Base-by-base conservation (phyloP, 2,329 filamentous ascomycete species). In the Fusarium buharicum region DNA sequence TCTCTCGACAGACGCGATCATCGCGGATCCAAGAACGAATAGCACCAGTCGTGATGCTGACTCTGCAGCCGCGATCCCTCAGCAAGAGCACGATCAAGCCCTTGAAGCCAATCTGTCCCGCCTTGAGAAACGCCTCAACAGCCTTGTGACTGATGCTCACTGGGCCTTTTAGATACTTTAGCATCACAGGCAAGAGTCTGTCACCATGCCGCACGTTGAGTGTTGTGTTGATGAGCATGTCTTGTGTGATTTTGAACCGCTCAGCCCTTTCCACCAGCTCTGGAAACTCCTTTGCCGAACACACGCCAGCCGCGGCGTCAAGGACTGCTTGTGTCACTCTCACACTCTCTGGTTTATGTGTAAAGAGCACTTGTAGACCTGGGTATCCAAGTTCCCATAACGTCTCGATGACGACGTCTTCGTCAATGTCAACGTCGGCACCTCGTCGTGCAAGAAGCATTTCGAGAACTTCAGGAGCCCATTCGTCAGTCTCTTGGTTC, bases 211-310 rank as follows among this genome's bases (percentile, higher is more conserved):
- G 56, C 10, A 30, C 24, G 9, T 55, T 60, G 13, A 46, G 45
- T 3, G 56, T 61, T 9, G 50, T 61, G 40, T 61, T 61, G 39
- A 61, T 61, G 4, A 61, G 56, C 56, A 61, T 61, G 11, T 61
- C 50, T 39, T 61, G 56, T 11, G 50, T 61, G 31, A 61, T 45
- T 13, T 61, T 55, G 24, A 61, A 61, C 22, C 60, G 50, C 12
- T 61, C 56, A 2, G 58, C 56, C 37, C 43, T 56, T 14, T 45
- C 50, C 39, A 50, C 50, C 27, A 61, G 20, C 9, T 41, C 31
- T 20, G 17, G 39, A 16, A 61, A 61, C 31, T 61, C 50, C 17
- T 60, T 56, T 10, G 44, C 56, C 24, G 56, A 61, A 13, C 56
- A 61, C 8, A 61, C 43, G 17, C 56, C 30, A 3, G 50, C 56